Evolutionary conservation across 2,329 filamentous ascomycete species (phyloP).

Genomic region (Aspergillus uvarum): DNA sequence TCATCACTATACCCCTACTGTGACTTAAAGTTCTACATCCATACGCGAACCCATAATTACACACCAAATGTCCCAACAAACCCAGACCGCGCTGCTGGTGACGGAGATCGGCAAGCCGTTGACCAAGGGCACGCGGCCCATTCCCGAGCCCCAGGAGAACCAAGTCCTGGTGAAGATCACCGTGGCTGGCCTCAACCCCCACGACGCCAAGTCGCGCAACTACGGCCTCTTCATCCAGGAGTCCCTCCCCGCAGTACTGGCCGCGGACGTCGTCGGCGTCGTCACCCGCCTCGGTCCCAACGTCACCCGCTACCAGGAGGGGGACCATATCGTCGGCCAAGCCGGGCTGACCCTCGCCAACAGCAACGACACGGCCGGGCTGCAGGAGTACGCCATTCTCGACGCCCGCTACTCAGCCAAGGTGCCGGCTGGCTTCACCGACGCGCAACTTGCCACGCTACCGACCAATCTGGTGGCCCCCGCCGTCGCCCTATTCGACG

Average conservation of each 20-base stretch:
- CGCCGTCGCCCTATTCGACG: constrained; percentile 36
- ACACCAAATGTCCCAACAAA: too few species aligned
- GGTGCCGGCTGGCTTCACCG: constrained; percentile 35
- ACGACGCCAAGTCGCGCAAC: constrained; percentile 43
- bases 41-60: too few species aligned
- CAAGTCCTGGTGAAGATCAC: constrained; percentile 42
- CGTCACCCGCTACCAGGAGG: constrained; percentile 23
- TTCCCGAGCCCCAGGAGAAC: constrained; percentile 31
- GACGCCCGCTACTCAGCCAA: constrained; percentile 31
- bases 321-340: constrained; percentile 37
- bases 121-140: not conserved
- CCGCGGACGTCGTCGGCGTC: not conserved
- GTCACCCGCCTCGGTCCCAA: not conserved
- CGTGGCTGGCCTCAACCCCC: constrained; percentile 29
- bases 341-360: constrained; percentile 23
- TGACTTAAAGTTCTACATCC: too few species aligned
- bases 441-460: constrained; percentile 40
- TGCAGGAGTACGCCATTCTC: constrained; percentile 42
- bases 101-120: not conserved
- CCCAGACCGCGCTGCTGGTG: too few species aligned
- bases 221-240: constrained; percentile 36
- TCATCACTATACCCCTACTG: too few species aligned
- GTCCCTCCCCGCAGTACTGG: constrained; percentile 24
- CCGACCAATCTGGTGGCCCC: constrained; percentile 38
- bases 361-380: constrained; percentile 20